Percentiles rank a stretch among this genome's conserved stretches.
These are phyloP conservation scores for Dendrostoma leiphaemia DNA, from an alignment of 2,329 filamentous ascomycete genomes.

Conservation along the genomic window DNA sequence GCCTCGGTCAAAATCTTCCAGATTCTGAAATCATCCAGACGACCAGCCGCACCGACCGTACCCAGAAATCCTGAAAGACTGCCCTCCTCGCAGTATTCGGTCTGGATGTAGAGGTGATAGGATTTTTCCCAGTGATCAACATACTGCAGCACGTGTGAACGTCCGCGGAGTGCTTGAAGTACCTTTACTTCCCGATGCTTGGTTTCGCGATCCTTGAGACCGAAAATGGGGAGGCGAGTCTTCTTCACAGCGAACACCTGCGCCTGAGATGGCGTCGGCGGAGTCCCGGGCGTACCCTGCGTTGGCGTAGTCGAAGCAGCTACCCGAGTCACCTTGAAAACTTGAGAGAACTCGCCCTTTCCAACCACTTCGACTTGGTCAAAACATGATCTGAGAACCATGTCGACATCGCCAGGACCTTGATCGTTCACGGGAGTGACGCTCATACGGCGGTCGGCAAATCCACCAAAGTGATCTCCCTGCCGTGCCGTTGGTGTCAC, in stretches of 20 bases:
- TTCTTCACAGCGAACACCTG: slow-evolving; percentile 92
- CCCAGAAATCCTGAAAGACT: slow-evolving; percentile 83
- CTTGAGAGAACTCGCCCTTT: slow-evolving; percentile 88
- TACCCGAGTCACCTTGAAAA: slow-evolving; percentile 70
- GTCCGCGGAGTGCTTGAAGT: slow-evolving; percentile 71
- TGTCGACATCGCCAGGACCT: slow-evolving; percentile 72
- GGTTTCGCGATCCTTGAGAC: slow-evolving; percentile 74
- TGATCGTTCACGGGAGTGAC: slow-evolving; percentile 70
- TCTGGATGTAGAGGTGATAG: slow-evolving; percentile 90
- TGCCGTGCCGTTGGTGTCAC: slow-evolving; percentile 76
- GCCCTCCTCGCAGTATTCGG: slow-evolving; percentile 93
- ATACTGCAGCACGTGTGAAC: slow-evolving; percentile 83
- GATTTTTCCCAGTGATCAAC: slow-evolving; percentile 86
- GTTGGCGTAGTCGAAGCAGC: slow-evolving; percentile 32
- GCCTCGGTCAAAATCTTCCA: slow-evolving; percentile 96
- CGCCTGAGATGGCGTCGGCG: slow-evolving; percentile 51
- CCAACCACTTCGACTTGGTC: slow-evolving; percentile 78
- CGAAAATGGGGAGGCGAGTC: slow-evolving; percentile 75
- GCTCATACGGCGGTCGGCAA: slow-evolving; percentile 55
- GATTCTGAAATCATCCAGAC: slow-evolving; percentile 94
- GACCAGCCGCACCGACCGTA: slow-evolving; percentile 77
- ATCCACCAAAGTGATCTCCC: slow-evolving; percentile 51
- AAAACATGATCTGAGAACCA: slow-evolving; percentile 71
- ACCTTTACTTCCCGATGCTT: slow-evolving; percentile 84
- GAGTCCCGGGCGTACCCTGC: slow-evolving; percentile 49